These are phyloP conservation scores for Fusarium gaditjirri DNA, from an alignment of 2,329 filamentous ascomycete species.

Conservation along the genomic window DNA sequence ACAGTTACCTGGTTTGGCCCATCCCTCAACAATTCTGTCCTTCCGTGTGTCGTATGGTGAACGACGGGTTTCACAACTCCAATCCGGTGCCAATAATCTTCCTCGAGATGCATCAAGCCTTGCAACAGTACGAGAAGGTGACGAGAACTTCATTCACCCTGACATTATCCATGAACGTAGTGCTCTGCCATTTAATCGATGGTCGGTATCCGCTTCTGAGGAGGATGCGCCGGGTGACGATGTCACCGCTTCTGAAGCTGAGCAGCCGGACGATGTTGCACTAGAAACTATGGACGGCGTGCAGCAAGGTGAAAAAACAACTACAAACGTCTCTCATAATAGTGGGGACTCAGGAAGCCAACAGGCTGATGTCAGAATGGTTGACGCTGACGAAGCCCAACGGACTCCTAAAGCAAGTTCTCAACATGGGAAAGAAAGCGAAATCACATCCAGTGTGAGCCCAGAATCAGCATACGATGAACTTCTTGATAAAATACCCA, in stretches of 20 bases:
- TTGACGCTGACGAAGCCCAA: conserved; percentile 24
- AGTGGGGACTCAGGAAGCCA: not conserved
- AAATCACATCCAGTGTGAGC: not conserved
- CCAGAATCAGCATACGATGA: conserved; percentile 35
- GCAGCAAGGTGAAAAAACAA: not conserved
- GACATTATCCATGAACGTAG: conserved; percentile 13
- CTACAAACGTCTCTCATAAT: not conserved
- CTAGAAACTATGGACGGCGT: conserved; percentile 20
- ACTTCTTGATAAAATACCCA: conserved; percentile 45
- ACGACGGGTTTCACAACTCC: conserved; percentile 12
- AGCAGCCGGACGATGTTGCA: not conserved
- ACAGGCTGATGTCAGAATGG: conserved; percentile 33
- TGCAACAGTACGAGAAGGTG: conserved; percentile 29
- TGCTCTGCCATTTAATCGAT: not conserved
- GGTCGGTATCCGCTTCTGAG: not conserved
- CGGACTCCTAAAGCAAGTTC: not conserved
- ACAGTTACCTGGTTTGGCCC: conserved; percentile 18
- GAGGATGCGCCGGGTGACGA: conserved; percentile 17
- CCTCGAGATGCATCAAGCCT: conserved; percentile 26
- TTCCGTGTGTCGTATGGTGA: conserved; percentile 12
- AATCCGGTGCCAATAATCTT: conserved; percentile 4
- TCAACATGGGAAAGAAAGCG: not conserved
- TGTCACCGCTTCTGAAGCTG: conserved; percentile 12
- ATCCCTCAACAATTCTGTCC: conserved; percentile 19
- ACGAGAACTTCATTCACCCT: conserved; percentile 30